These are phyloP conservation scores for Alternaria ventricosa DNA, from an alignment of 2,329 filamentous ascomycete genomes.

Conservation along the genomic window DNA sequence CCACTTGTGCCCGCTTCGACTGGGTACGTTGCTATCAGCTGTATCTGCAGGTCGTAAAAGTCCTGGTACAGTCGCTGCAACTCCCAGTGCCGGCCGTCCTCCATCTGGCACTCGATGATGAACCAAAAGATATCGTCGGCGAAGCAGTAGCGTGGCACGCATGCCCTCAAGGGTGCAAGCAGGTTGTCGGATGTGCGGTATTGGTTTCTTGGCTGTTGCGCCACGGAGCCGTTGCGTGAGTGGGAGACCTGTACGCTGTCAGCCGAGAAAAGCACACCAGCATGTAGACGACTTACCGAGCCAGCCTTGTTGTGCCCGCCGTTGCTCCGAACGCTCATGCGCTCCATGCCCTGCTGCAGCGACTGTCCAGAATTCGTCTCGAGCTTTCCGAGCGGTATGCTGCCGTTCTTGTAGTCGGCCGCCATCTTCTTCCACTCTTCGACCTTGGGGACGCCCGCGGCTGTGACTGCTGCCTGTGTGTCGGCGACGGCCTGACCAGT, in stretches of 20 bases:
- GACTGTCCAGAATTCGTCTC: conserved; percentile 62
- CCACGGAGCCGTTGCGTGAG: conserved; percentile 45
- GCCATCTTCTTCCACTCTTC: conserved; percentile 99
- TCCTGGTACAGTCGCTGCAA: conserved; percentile 95
- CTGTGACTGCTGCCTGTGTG: conserved; percentile 81
- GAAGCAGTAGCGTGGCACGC: conserved; percentile 91
- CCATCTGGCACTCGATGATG: conserved; percentile 87
- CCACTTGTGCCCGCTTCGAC: conserved; percentile 89
- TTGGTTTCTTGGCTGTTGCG: conserved; percentile 49
- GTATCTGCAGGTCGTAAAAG: conserved; percentile 98
- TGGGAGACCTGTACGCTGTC: conserved; percentile 33
- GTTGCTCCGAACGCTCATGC: conserved; percentile 70
- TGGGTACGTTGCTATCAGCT: conserved; percentile 88
- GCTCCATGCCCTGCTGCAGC: conserved; percentile 67
- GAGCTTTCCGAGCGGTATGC: conserved; percentile 93
- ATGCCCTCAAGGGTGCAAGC: conserved; percentile 79
- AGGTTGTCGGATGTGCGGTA: conserved; percentile 54
- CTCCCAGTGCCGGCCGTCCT: conserved; percentile 92
- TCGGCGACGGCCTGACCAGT: conserved; percentile 83
- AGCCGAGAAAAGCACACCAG: conserved; percentile 7
- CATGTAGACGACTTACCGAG: conserved; percentile 34
- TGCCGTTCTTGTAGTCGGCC: conserved; percentile 98
- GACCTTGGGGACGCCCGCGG: conserved; percentile 89
- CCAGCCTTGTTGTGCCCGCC: conserved; percentile 35
- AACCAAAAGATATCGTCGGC: conserved; percentile 99